Conservation (phyloP, 2,329 filamentous ascomycete genomes). For the Akanthomyces uredinophilus region DNA sequence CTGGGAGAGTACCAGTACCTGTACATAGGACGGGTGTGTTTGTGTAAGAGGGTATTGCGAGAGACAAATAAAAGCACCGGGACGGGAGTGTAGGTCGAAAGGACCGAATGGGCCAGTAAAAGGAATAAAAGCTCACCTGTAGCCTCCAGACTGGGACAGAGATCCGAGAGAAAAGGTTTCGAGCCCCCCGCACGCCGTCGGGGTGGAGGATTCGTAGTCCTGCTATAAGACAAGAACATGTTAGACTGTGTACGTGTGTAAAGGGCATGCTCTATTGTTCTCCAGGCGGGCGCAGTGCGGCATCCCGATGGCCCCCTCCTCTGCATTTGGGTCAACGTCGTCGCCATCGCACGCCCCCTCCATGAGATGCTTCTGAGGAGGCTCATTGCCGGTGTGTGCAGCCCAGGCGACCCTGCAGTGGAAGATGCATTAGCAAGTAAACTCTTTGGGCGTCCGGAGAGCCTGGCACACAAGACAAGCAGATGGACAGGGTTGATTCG, state of each 20-base stretch:
- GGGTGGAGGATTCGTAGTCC: slow-evolving; percentile 52
- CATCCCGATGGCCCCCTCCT: slow-evolving; percentile 7
- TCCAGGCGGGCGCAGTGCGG: background rate
- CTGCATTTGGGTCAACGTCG: background rate
- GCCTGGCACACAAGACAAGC: background rate
- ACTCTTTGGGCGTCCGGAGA: background rate
- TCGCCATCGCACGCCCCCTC: slow-evolving; percentile 5
- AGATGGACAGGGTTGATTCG: slow-evolving; percentile 2
- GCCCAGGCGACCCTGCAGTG: background rate
- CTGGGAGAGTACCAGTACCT: background rate
- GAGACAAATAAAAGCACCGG: background rate
- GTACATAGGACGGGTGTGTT: slow-evolving; percentile 1
- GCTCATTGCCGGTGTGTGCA: slow-evolving; percentile 9
- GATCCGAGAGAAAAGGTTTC: slow-evolving; percentile 23
- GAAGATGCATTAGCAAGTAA: slow-evolving; percentile 9
- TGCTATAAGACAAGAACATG: slow-evolving; percentile 29
- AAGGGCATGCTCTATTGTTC: slow-evolving; percentile 6
- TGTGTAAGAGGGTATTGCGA: background rate
- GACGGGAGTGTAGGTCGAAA: slow-evolving; percentile 8
- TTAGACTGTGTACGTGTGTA: slow-evolving; percentile 3
- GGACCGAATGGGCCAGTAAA: slow-evolving; percentile 18
- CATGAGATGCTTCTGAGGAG: background rate
- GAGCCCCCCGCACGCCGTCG: slow-evolving; percentile 38
- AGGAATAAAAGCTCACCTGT: slow-evolving; percentile 43
- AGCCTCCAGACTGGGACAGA: slow-evolving; percentile 44